Evolutionary conservation across 169 alveolate genomes (phyloP).

Genomic region (Besnoitia besnoiti): DNA sequence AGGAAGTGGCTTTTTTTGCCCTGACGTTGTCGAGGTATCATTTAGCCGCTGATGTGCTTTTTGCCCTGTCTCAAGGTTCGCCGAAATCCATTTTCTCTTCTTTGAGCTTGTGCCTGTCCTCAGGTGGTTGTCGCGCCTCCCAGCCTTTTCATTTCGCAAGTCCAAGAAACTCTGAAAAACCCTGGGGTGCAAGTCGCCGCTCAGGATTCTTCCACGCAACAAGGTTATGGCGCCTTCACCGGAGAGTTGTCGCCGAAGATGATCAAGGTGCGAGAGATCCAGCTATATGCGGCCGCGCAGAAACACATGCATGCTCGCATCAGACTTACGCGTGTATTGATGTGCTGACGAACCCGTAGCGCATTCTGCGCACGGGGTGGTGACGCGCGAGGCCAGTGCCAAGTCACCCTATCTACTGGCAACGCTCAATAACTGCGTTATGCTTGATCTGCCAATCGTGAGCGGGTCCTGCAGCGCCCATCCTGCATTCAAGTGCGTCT

Average conservation of each 20-base stretch:
- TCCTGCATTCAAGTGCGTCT: too few relatives aligned
- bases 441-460: too few relatives aligned
- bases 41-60: background rate
- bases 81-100: background rate
- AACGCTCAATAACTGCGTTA: too few relatives aligned
- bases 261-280: conserved; percentile 19
- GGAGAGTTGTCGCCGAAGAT: conserved; percentile 87
- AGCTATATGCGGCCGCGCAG: too few relatives aligned
- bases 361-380: too few relatives aligned
- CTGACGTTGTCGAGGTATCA: background rate
- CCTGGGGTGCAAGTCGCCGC: conserved; percentile 88
- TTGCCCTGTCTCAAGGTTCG: background rate
- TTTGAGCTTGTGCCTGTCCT: background rate
- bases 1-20: background rate
- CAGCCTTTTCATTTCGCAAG: conserved; percentile 83
- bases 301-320: too few relatives aligned
- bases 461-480: too few relatives aligned
- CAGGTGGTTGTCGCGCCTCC: conserved; percentile 91
- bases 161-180: conserved; percentile 69
- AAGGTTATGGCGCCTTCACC: conserved; percentile 94
- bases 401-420: too few relatives aligned
- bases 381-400: too few relatives aligned
- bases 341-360: too few relatives aligned
- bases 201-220: conserved; percentile 89
- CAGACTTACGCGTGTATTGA: too few relatives aligned